Percentiles rank a stretch among this genome's conserved stretches.
Conservation (phyloP, 2,329 filamentous ascomycete genomes). For the Fusarium praegraminearum region DNA sequence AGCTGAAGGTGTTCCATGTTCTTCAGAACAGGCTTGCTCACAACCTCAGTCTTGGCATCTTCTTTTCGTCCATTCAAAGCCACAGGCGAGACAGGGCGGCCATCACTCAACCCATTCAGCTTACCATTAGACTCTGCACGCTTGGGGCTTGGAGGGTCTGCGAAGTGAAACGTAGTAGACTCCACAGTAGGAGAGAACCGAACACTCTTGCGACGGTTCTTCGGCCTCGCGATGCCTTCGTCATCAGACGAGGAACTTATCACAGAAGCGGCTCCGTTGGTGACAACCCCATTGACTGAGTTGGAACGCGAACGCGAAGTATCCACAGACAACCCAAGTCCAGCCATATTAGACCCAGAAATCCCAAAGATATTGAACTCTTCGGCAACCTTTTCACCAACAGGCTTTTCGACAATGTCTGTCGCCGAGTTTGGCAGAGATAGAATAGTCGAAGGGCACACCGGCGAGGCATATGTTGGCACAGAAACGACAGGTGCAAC, state of each 20-base stretch:
- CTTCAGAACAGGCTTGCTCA: constrained; percentile 46
- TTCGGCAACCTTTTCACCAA: neutral
- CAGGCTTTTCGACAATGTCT: neutral
- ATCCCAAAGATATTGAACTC: constrained; percentile 16
- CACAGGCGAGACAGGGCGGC: constrained; percentile 24
- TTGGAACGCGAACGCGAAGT: constrained; percentile 1
- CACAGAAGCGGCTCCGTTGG: constrained; percentile 20
- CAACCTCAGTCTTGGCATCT: neutral
- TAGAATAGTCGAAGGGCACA: constrained; percentile 61
- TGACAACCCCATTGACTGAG: constrained; percentile 5
- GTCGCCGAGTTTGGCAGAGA: constrained; percentile 65
- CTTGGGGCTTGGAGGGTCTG: constrained; percentile 64
- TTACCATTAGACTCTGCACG: constrained; percentile 43
- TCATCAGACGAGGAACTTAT: constrained; percentile 38
- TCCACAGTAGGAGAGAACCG: constrained; percentile 77
- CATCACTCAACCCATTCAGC: constrained; percentile 14
- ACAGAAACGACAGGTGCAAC: neutral
- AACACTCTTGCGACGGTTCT: constrained; percentile 71
- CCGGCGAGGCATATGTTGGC: constrained; percentile 51
- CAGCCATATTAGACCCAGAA: constrained; percentile 3
- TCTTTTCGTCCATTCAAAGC: constrained; percentile 12
- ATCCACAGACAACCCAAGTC: constrained; percentile 17
- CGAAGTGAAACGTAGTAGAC: constrained; percentile 69
- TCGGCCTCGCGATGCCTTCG: constrained; percentile 32
- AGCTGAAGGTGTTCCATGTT: constrained; percentile 90